Percentiles rank a stretch among this genome's conserved stretches.
Evolutionary conservation across 116 monocot genomes (phyloP).

Genomic region (Trichopus zeylanicus): DNA sequence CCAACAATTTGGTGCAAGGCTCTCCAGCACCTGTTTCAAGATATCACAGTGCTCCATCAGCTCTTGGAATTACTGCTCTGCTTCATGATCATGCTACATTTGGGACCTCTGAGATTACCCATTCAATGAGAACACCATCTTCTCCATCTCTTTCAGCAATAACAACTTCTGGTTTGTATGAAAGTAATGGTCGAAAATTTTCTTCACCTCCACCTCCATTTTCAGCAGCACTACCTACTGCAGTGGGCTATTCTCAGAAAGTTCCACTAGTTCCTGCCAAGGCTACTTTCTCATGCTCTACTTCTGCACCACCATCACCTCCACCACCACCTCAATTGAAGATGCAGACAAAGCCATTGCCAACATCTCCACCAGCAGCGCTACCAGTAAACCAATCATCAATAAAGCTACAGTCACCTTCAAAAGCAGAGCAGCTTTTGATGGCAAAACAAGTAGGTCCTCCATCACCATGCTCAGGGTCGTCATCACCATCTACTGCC

Average conservation of each 20-base stretch:
- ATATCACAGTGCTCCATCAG: conserved; percentile 52
- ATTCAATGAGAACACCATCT: conserved; percentile 11
- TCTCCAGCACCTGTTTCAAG: conserved; percentile 34
- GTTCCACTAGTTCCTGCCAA: conserved; percentile 8
- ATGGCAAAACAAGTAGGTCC: neutral
- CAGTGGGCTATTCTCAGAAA: conserved; percentile 6
- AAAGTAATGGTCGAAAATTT: neutral
- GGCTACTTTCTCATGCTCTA: no score
- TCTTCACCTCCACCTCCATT: conserved; percentile 9
- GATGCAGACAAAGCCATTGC: neutral
- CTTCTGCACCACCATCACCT: conserved; percentile 6
- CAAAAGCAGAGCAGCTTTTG: neutral
- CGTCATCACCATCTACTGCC: conserved; percentile 4
- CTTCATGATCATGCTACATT: conserved; percentile 47
- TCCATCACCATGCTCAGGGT: neutral
- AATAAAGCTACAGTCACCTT: neutral
- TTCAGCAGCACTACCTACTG: conserved; percentile 8
- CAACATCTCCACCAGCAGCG: neutral
- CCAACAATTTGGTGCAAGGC: conserved; percentile 24
- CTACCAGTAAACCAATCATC: neutral
- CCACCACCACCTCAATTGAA: conserved; percentile 5
- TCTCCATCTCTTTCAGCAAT: conserved; percentile 8
- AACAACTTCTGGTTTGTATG: conserved; percentile 2
- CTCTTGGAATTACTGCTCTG: conserved; percentile 65
- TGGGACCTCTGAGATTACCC: conserved; percentile 17